Evolutionary conservation across 495 filamentous ascomycete species (phyloP).

Genomic region (Aspergillus sclerotiicarbonarius): DNA sequence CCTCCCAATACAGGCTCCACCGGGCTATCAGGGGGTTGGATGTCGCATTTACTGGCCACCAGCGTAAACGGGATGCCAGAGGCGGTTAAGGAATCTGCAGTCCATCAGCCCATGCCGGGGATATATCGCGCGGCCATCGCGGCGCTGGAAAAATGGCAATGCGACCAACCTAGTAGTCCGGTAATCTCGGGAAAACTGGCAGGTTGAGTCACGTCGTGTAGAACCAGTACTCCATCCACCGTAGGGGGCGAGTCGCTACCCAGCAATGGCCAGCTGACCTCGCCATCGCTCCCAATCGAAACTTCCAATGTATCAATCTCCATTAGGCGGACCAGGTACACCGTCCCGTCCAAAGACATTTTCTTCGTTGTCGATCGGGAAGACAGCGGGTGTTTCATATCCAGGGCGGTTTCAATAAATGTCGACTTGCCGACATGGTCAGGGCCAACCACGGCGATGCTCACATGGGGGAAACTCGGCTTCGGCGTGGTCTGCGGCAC

Average conservation of each 20-base stretch:
- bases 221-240: conserved; percentile 78
- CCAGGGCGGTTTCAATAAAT: conserved; percentile 78
- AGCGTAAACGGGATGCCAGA: conserved; percentile 69
- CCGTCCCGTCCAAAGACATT: conserved; percentile 71
- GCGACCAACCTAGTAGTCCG: conserved; percentile 52
- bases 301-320: conserved; percentile 59
- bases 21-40: conserved; percentile 49
- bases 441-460: conserved; percentile 82
- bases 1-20: conserved; percentile 54
- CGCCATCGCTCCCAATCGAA: conserved; percentile 49
- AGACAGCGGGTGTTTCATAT: conserved; percentile 58
- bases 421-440: conserved; percentile 83
- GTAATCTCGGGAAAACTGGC: conserved; percentile 66
- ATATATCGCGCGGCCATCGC: conserved; percentile 1
- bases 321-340: conserved; percentile 76
- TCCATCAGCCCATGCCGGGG: not conserved
- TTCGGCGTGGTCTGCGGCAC: conserved; percentile 26
- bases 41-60: conserved; percentile 83
- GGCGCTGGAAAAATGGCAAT: not conserved
- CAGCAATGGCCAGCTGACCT: conserved; percentile 74
- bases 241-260: conserved; percentile 64
- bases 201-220: conserved; percentile 81
- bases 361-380: conserved; percentile 63
- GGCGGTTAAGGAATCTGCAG: conserved; percentile 64
- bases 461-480: conserved; percentile 54